Evolutionary conservation across 2,329 filamentous ascomycete genomes (phyloP), one percentile per base, ranked within the genome.

Genomic region (Aspergillus pseudonomiae): DNA sequence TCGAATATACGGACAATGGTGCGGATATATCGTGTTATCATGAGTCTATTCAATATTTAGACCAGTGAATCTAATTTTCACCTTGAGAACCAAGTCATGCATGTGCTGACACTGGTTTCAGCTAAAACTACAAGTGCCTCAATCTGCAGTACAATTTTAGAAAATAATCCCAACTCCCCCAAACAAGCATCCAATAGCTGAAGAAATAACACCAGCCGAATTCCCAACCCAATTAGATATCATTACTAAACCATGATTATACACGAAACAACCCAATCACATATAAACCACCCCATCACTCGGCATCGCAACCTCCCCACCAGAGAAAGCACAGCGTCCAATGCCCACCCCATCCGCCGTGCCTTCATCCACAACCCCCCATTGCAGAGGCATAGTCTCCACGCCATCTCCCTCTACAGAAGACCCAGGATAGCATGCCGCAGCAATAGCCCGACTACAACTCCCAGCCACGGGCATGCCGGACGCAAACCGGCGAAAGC

Each of bases 401-500:
- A 46, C 5, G 0, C 1, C 43, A 46, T 46, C n/a, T 5, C 43
- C 43, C 4, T 41, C 39, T n/a, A 10, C 43, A 9, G n/a, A 11
- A 11, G 19, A 43, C 34, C 34, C 19, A 26, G 56, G 68, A 68
- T 77, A 73, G 63, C 75, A 77, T 6, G 73, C 72, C 0, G 75
- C 75, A 21, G 69, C 66, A 63, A 77, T 77, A 1, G 73, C 74
- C 19, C 69, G 57, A 62, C 75, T 77, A 57, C 72, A 75, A 41
- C 69, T 76, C 6, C 66, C 69, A 1, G 65, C 74, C 26, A 77
- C 54, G 1, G 72, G 71, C 57, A 77, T 76, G 24, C 24, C 11
- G 2, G 68, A 59, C 30, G 65, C 59, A 43, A 70, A 68, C 21
- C 43, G 55, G 28, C 64, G 26, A 11, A 63, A 64, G 1, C 68